Evolutionary conservation across 2,329 filamentous ascomycete species (phyloP), one percentile per base, ranked within the genome.

Genomic region (Trichophyton rubrum): DNA sequence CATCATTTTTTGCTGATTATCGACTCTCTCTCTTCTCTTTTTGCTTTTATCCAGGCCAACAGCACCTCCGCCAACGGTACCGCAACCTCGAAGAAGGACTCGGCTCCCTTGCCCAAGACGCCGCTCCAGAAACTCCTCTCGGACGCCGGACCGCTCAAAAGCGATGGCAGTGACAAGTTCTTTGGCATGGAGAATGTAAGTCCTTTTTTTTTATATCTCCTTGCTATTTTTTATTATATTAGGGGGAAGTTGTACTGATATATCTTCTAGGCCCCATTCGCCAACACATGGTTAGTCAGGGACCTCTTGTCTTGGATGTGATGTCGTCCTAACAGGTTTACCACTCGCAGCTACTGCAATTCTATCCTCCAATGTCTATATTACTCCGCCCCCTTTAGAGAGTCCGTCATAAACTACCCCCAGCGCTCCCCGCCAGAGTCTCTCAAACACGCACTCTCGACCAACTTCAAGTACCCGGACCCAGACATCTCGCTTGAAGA

Each of bases 151-250:
- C 85, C 91, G 1, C 77, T 95, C 66, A 85, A 90, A 69, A 79
- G 82, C 66, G 91, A 97, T 75, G 93, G 93, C 59, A 96, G 89
- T 72, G 93, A 97, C 78, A 95, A 96, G 78, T 99, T 96, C 78
- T 97, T 95, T 76, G 93, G 93, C 15, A 87, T 97, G 73, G 93
- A 99, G 76, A 99, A 99, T 77, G 92, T 97, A 80, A 76, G 89
- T 79, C 58, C 65, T 45, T 35, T 51, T n/a, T 3, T 27, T 45
- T 11, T 2, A 27, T 6, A 43, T 40, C 2, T 5, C 22, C 3
- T 33, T 22, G 1, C 2, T 33, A 7, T 3, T 33, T 33, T 33
- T 9, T 3, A 22, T 22, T 3, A 22, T 22, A 24, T 24, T 24
- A 24, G 22, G 2, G 22, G 2, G 22, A 24, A 2, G 22, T 41